Conservation (phyloP, 495 filamentous ascomycete species). For the Hypoxylon lienhwacheense region DNA sequence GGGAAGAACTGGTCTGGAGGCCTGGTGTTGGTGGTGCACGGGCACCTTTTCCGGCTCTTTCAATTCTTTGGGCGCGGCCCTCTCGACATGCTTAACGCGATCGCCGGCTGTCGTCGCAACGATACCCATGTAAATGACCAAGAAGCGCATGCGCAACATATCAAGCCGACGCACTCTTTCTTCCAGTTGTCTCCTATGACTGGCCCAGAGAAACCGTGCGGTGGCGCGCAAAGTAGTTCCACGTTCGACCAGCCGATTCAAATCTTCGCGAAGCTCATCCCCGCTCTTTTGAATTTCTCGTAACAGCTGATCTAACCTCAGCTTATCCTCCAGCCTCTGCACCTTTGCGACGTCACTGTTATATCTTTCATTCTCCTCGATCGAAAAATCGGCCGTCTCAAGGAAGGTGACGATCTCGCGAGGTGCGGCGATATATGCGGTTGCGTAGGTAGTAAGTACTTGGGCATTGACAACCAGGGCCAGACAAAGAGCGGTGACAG, state of each 20-base stretch:
- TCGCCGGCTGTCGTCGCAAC: conserved; percentile 48
- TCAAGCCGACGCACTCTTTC: conserved; percentile 61
- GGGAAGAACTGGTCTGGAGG: conserved; percentile 40
- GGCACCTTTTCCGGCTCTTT: conserved; percentile 40
- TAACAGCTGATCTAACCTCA: conserved; percentile 53
- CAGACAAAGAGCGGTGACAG: conserved; percentile 53
- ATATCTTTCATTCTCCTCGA: conserved; percentile 57
- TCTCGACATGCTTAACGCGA: conserved; percentile 28
- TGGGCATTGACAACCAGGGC: conserved; percentile 48
- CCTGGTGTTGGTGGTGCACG: conserved; percentile 13
- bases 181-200: conserved; percentile 48
- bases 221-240: conserved; percentile 48
- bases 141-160: conserved; percentile 59
- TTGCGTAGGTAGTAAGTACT: conserved; percentile 46
- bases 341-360: conserved; percentile 55
- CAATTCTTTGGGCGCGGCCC: conserved; percentile 39
- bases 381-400: conserved; percentile 53
- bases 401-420: conserved; percentile 53
- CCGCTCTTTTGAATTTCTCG: conserved; percentile 60
- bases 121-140: conserved; percentile 58
- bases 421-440: conserved; percentile 53
- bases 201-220: conserved; percentile 54
- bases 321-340: conserved; percentile 53
- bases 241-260: conserved; percentile 47
- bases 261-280: conserved; percentile 53